Evolutionary conservation across 2,329 filamentous ascomycete species (phyloP), one percentile per base, ranked within the genome.

Genomic region (Sarocladiaceae sp.): DNA sequence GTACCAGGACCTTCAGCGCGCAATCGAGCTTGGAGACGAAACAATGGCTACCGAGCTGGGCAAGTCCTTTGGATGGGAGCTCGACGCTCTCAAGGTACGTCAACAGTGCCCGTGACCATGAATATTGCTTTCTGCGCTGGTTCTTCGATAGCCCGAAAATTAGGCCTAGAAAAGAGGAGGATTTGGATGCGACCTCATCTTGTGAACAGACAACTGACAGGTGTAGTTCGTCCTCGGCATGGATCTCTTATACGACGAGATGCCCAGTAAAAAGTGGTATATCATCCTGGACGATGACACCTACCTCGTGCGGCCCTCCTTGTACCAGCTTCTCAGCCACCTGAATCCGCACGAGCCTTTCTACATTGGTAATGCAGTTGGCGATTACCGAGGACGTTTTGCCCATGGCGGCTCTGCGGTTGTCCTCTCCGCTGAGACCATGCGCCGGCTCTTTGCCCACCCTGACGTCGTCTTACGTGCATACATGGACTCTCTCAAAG

Each of bases 191-290:
- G n/a, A n/a, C n/a, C n/a, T n/a, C n/a, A n/a, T n/a, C n/a, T n/a
- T n/a, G n/a, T n/a, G n/a, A n/a, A n/a, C n/a, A n/a, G n/a, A n/a
- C 31, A 16, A 35, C n/a, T n/a, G n/a, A n/a, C n/a, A n/a, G n/a
- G n/a, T n/a, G n/a, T 47, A 78, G 74, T 77, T 77, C 53, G 68
- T 78, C 43, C 68, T 73, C 32, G 70, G 73, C 33, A 68, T 80
- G 51, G 72, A 78, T 50, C 66, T 74, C 48, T 63, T 70, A 16
- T 76, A 71, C 61, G 58, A 63, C 31, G 63, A 59, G 13, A 62
- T 77, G 54, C 75, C 74, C 0, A 56, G 64, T 48, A 79, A 78
- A 61, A 75, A 76, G 54, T 79, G 76, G 76, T 79, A 78, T 53
- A 56, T 78, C 48, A 69, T 79, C 50, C 57, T 76, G 12, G 75